A percentile compares a stretch with the other conserved stretches of the same genome.
phyloP scores from a whole-genome alignment of 164 flowering plant genomes.

The Dillenia turbinata region DNA sequence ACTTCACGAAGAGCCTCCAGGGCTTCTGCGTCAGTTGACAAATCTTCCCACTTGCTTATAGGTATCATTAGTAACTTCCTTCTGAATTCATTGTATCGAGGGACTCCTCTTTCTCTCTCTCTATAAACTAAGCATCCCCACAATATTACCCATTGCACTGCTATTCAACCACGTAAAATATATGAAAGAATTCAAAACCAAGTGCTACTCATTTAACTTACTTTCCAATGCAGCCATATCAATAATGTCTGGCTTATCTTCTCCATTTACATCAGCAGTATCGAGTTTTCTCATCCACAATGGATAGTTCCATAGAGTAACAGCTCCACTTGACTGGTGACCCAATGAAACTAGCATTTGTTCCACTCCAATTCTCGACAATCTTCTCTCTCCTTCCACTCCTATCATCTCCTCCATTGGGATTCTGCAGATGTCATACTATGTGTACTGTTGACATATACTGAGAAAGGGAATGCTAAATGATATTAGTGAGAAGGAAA shows the following conservation, averaged over 20 bases:
- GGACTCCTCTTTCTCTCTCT: conserved; percentile 50
- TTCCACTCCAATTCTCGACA: conserved; percentile 36
- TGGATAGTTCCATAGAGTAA: conserved; percentile 46
- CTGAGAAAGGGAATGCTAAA: background rate
- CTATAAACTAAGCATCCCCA: conserved; percentile 31
- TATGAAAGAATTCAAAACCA: background rate
- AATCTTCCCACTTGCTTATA: conserved; percentile 53
- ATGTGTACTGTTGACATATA: background rate
- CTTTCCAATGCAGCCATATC: conserved; percentile 53
- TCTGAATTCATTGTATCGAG: conserved; percentile 50
- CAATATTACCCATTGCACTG: background rate
- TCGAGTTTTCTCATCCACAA: conserved; percentile 48
- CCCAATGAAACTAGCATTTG: conserved; percentile 52
- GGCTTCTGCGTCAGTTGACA: conserved; percentile 40
- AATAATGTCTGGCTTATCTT: conserved; percentile 35
- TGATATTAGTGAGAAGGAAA: background rate
- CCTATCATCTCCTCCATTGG: conserved; percentile 38
- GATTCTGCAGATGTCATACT: conserved; percentile 17
- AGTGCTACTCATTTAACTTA: conserved; percentile 7
- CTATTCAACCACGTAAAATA: too few relatives aligned
- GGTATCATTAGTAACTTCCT: conserved; percentile 45
- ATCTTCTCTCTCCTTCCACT: conserved; percentile 30
- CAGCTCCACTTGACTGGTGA: conserved; percentile 45
- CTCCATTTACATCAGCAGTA: conserved; percentile 42
- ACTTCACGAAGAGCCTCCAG: conserved; percentile 32